Evolutionary conservation across 768 basidiomycete species (phyloP).

Genomic region (Hericium coralloides): DNA sequence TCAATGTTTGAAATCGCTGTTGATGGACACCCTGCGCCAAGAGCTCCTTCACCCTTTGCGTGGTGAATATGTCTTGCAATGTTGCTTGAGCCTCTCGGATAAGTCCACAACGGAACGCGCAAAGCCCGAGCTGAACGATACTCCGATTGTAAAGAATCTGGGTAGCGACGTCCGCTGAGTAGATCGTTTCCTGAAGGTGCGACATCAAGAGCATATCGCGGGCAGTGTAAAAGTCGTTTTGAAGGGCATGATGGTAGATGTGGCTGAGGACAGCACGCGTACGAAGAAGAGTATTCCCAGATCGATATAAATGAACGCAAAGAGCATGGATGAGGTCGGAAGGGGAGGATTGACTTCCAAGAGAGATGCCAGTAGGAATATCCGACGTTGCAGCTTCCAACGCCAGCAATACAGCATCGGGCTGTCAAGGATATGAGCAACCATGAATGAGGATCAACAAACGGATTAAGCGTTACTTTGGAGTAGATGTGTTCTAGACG

Average conservation of each 20-base stretch:
- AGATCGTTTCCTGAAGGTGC: constrained; percentile 93
- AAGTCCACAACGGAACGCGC: constrained; percentile 91
- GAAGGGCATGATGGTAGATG: constrained; percentile 93
- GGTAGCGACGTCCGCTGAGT: constrained; percentile 92
- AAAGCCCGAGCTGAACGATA: constrained; percentile 93
- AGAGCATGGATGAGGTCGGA: constrained; percentile 80
- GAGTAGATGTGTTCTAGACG: constrained; percentile 97
- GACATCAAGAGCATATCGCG: constrained; percentile 99
- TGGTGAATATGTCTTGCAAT: constrained; percentile 91
- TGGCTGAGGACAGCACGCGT: constrained; percentile 97
- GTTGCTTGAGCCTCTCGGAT: constrained; percentile 92
- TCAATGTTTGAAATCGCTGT: constrained; percentile 77
- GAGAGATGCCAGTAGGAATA: constrained; percentile 52
- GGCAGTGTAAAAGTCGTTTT: constrained; percentile 93
- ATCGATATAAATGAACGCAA: constrained; percentile 89
- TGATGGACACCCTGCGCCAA: constrained; percentile 95
- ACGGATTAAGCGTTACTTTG: constrained; percentile 48
- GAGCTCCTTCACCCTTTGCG: constrained; percentile 94
- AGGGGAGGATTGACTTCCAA: constrained; percentile 46
- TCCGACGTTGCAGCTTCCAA: constrained; percentile 65
- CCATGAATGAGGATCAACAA: background rate
- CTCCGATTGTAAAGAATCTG: constrained; percentile 98
- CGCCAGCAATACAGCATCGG: constrained; percentile 85
- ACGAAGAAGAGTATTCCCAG: constrained; percentile 82
- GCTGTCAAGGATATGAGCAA: constrained; percentile 38